Percentiles rank a stretch among this genome's conserved stretches.
Conservation (phyloP, 495 filamentous ascomycete species). For the Talaromyces liani region DNA sequence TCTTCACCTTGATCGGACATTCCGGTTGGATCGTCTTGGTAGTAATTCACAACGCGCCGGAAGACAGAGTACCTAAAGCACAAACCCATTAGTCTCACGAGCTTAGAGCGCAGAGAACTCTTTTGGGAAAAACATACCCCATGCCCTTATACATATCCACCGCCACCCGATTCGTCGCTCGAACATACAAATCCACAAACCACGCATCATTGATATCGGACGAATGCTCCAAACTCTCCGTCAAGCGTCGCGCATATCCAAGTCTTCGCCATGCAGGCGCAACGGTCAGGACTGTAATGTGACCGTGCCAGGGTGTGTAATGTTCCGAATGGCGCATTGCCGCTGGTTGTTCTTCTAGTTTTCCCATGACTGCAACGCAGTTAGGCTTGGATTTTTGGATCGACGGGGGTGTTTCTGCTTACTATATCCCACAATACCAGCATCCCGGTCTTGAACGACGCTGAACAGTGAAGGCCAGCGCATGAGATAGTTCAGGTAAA, state of each 20-base stretch:
- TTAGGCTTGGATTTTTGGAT: background rate
- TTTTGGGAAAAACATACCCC: conserved; percentile 49
- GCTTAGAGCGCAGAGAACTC: no score
- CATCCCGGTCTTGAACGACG: conserved; percentile 70
- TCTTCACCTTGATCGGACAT: conserved; percentile 59
- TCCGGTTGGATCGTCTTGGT: conserved; percentile 67
- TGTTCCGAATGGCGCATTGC: conserved; percentile 64
- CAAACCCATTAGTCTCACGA: no score
- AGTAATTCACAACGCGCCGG: conserved; percentile 82
- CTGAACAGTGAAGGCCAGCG: conserved; percentile 93
- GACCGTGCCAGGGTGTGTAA: conserved; percentile 94
- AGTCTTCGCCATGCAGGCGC: conserved; percentile 78
- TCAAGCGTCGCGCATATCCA: conserved; percentile 75
- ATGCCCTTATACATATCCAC: conserved; percentile 82
- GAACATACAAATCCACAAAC: conserved; percentile 94
- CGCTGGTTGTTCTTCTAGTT: conserved; percentile 80
- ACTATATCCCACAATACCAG: conserved; percentile 92
- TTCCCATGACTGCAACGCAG: conserved; percentile 74
- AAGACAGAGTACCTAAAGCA: conserved; percentile 62
- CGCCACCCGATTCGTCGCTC: conserved; percentile 79
- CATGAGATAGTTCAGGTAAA: conserved; percentile 91
- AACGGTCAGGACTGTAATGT: conserved; percentile 93
- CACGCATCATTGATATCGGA: conserved; percentile 78
- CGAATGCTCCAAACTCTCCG: conserved; percentile 66
- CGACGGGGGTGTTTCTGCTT: conserved; percentile 20